A percentile compares a stretch with the other conserved stretches of the same genome.
phyloP scores from a whole-genome alignment of 164 flowering plant genomes.

The Vitis amurensis region DNA sequence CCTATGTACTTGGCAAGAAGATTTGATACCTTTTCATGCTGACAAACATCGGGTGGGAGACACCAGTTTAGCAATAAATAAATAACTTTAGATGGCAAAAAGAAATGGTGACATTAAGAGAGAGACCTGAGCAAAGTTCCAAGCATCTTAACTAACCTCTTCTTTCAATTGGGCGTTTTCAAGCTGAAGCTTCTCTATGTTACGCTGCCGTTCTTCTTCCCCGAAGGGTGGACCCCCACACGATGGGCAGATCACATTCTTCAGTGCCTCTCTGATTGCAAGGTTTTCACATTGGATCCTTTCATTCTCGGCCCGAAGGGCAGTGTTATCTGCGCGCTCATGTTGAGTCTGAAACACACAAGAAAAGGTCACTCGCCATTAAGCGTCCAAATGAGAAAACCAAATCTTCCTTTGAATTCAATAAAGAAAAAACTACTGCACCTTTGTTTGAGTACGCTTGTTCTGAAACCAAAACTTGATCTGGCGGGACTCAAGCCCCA shows the following conservation, averaged over 20 bases:
- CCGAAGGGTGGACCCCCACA: constrained; percentile 40
- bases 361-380: not conserved
- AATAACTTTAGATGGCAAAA: not conserved
- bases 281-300: constrained; percentile 33
- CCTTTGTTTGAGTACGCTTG: constrained; percentile 54
- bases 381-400: not conserved
- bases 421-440: not conserved
- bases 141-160: constrained; percentile 25
- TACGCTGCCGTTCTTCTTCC: constrained; percentile 27
- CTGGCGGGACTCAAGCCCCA: constrained; percentile 45
- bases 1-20: constrained; percentile 34
- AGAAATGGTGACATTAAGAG: too few relatives aligned
- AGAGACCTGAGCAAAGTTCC: too few relatives aligned
- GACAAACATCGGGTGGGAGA: not conserved
- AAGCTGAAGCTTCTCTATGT: constrained; percentile 21
- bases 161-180: constrained; percentile 43
- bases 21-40: constrained; percentile 35
- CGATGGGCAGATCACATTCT: constrained; percentile 32
- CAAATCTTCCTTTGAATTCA: not conserved
- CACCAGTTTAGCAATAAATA: not conserved
- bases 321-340: constrained; percentile 31
- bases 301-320: constrained; percentile 36
- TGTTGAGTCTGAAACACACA: constrained; percentile 26
- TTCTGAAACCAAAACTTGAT: constrained; percentile 70
- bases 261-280: constrained; percentile 32